Evolutionary conservation across 176 grass and related monocot species (phyloP).

Genomic region (Triticum dicoccoides): DNA sequence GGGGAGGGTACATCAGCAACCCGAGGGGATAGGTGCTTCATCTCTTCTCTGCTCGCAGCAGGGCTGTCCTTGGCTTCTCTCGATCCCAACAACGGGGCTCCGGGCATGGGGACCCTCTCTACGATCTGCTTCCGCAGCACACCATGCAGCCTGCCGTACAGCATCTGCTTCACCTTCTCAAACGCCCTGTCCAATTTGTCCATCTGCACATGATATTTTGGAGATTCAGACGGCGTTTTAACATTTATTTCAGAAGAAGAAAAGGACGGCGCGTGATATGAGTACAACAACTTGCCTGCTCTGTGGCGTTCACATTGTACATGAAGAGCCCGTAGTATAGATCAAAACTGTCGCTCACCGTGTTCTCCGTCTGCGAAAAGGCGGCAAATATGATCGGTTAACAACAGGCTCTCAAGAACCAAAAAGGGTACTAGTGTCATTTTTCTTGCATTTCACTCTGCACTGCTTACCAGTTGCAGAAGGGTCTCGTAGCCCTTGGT

Average conservation of each 20-base stretch:
- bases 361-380: conserved; percentile 48
- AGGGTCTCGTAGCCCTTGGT: conserved; percentile 74
- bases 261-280: neutral
- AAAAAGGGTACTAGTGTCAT: too few relatives aligned
- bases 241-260: neutral
- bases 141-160: conserved; percentile 54
- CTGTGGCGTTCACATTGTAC: conserved; percentile 73
- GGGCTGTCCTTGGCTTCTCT: neutral
- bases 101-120: conserved; percentile 32
- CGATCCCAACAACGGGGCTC: neutral
- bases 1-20: neutral
- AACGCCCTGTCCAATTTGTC: conserved; percentile 56
- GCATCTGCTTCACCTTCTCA: conserved; percentile 56
- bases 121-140: conserved; percentile 59
- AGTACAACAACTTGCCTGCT: conserved; percentile 57
- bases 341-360: conserved; percentile 60
- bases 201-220: conserved; percentile 26
- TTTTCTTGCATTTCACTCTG: neutral
- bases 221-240: neutral
- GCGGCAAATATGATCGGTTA: neutral
- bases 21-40: neutral
- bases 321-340: conserved; percentile 74
- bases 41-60: neutral
- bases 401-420: neutral
- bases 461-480: conserved; percentile 52